phyloP scores from a whole-genome alignment of 352 stramenopile genomes.

The Phytophthora pini region DNA sequence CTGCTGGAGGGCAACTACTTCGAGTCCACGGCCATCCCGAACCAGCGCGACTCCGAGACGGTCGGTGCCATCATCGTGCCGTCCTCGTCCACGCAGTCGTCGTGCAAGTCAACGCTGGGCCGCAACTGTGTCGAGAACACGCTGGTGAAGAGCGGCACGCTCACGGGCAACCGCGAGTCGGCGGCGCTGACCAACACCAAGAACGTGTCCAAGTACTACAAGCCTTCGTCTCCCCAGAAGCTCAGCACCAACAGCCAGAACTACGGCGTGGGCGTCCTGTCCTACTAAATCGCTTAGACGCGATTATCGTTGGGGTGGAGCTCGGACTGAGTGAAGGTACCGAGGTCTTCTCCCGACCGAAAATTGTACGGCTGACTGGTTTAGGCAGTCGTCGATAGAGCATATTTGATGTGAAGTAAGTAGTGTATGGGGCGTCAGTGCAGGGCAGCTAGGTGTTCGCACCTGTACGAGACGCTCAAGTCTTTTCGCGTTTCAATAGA shows the following conservation, averaged over 20 bases:
- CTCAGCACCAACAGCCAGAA: constrained; percentile 28
- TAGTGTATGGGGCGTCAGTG: background rate
- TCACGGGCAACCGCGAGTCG: constrained; percentile 26
- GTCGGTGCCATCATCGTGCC: constrained; percentile 23
- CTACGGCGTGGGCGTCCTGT: constrained; percentile 20
- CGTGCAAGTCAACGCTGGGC: constrained; percentile 32
- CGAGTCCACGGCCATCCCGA: constrained; percentile 29
- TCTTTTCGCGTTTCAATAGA: constrained; percentile 13
- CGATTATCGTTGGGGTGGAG: too few relatives aligned
- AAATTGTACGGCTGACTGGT: background rate
- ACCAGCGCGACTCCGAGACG: constrained; percentile 18
- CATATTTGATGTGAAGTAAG: constrained; percentile 12
- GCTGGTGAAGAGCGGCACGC: constrained; percentile 24
- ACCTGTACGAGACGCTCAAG: background rate
- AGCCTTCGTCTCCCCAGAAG: constrained; percentile 15
- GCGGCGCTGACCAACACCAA: constrained; percentile 19
- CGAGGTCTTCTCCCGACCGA: background rate
- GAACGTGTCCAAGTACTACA: constrained; percentile 20
- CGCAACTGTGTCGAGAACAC: constrained; percentile 36
- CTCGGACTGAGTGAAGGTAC: constrained; percentile 10
- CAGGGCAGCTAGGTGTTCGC: background rate
- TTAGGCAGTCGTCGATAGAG: constrained; percentile 1
- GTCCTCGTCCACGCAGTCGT: constrained; percentile 14
- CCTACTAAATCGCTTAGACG: constrained; percentile 2
- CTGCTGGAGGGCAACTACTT: constrained; percentile 59